These are phyloP conservation scores for Penicillium egyptiacum DNA, from an alignment of 495 filamentous ascomycete genomes.

Conservation along the genomic window DNA sequence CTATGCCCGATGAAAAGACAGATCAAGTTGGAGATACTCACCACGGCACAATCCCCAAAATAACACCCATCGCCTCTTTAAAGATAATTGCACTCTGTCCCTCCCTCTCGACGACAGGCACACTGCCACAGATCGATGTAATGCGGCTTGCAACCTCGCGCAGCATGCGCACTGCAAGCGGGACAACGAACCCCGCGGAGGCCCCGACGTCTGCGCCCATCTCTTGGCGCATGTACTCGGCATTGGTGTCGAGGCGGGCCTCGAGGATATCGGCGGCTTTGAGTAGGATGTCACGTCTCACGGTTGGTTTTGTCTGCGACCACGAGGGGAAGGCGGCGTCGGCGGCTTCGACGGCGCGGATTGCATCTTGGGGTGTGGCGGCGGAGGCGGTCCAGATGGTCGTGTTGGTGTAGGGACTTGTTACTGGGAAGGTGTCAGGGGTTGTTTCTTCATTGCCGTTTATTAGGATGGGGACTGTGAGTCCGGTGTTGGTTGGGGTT, in stretches of 20 bases:
- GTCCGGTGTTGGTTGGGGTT: slow-evolving; percentile 12
- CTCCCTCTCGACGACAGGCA: slow-evolving; percentile 58
- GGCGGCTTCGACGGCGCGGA: slow-evolving; percentile 64
- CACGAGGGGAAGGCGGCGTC: slow-evolving; percentile 69
- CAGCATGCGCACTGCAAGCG: slow-evolving; percentile 56
- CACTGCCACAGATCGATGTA: slow-evolving; percentile 56
- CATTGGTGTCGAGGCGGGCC: slow-evolving; percentile 56
- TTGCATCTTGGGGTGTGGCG: slow-evolving; percentile 61
- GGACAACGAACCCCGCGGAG: slow-evolving; percentile 59
- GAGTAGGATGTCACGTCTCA: slow-evolving; percentile 71
- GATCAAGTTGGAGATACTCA: slow-evolving; percentile 31
- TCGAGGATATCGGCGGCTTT: slow-evolving; percentile 71
- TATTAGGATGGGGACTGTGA: slow-evolving; percentile 67
- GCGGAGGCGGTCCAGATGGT: slow-evolving; percentile 61
- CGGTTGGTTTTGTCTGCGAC: slow-evolving; percentile 60
- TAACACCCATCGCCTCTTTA: slow-evolving; percentile 79
- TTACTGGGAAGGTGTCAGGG: slow-evolving; percentile 61
- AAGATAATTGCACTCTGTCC: slow-evolving; percentile 64
- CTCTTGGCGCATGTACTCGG: slow-evolving; percentile 65
- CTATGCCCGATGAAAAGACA: not conserved
- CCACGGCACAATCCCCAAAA: slow-evolving; percentile 83
- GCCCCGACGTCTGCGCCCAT: slow-evolving; percentile 58
- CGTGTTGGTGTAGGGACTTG: slow-evolving; percentile 64
- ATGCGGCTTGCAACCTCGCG: slow-evolving; percentile 73
- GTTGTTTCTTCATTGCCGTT: slow-evolving; percentile 62